Evolutionary conservation across 176 grass and related monocot genomes (phyloP).

Genomic region (Elymus sibiricus): DNA sequence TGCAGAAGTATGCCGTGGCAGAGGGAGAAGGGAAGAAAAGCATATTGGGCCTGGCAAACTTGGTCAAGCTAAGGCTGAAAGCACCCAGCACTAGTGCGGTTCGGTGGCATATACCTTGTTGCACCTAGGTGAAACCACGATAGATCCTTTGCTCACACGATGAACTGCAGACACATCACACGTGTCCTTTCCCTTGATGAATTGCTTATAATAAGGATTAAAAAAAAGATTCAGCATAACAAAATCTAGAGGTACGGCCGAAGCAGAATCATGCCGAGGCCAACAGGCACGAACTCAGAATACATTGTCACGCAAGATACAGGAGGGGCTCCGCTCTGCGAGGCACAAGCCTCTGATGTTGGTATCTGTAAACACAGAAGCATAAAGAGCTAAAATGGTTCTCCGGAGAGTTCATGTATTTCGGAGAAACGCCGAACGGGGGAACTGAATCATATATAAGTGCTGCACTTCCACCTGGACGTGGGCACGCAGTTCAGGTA

Average conservation of each 20-base stretch:
- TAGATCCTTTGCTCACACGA: background rate
- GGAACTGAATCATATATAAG: slow-evolving; percentile 20
- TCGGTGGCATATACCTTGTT: slow-evolving; percentile 14
- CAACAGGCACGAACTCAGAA: background rate
- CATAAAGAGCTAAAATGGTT: slow-evolving; percentile 3
- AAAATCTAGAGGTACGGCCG: background rate
- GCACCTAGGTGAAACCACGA: background rate
- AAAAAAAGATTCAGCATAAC: background rate
- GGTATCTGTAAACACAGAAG: slow-evolving; percentile 11
- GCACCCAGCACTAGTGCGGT: background rate
- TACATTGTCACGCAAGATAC: background rate
- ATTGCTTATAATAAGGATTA: background rate
- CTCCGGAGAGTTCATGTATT: background rate
- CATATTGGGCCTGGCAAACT: background rate
- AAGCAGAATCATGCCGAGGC: background rate
- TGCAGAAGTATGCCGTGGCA: background rate
- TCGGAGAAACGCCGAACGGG: background rate
- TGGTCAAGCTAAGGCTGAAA: background rate
- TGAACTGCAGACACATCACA: background rate
- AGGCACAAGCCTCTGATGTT: background rate
- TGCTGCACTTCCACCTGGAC: slow-evolving; percentile 78
- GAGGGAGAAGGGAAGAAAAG: background rate
- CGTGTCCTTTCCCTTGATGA: background rate
- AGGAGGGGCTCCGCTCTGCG: background rate
- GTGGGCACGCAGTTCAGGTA: slow-evolving; percentile 86